Evolutionary conservation across 768 basidiomycete species (phyloP), one percentile per base, ranked within the genome.

Genomic region (Boletus rufocinnamomeus): DNA sequence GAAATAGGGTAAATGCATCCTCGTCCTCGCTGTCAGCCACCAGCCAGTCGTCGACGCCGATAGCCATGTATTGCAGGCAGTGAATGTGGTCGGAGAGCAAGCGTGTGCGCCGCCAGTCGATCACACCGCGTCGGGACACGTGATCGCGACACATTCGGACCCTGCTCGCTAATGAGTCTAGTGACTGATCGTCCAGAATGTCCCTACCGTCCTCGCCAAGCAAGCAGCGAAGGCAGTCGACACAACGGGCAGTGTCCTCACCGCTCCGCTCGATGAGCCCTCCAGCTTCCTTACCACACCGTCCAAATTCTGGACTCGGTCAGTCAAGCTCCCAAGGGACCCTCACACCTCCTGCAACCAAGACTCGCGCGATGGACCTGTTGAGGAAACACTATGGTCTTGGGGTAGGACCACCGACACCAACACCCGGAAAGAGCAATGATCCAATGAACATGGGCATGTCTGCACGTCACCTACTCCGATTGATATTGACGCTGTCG

Each of bases 321-420:
- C 51, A 64, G 65, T 40, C 66, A 63, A 54, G 60, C 41, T 63
- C 73, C 8, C 64, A 67, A 41, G 65, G 60, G 41, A 51, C 66
- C n/a, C 57, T 63, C 27, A 51, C 72, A 21, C 61, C 77, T 28
- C 66, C 74, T 25, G 66, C 69, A 34, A 60, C 69, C 23, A 86
- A 85, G 65, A 76, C 81, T 21, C 78, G 86, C 17, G 92, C 92
- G 14, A 79, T 88, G 63, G 91, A 93, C 69, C 70, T 94, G 50
- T 67, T 95, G 52, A 79, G 93, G 66, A 92, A 91, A 63, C 93
- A 95, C 67, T 95, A 95, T 79, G 91, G 92, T 6, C 74, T 95
- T 28, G 89, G 86, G 19, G 75, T 90, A n/a, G 87, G 86, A 0
- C 84, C 84, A 34, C 92, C 90, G 14, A 79, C 82, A 4, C 82